These are phyloP conservation scores for Pichia kudriavzevii DNA, from an alignment of 1,139 yeast species.

Conservation along the genomic window DNA sequence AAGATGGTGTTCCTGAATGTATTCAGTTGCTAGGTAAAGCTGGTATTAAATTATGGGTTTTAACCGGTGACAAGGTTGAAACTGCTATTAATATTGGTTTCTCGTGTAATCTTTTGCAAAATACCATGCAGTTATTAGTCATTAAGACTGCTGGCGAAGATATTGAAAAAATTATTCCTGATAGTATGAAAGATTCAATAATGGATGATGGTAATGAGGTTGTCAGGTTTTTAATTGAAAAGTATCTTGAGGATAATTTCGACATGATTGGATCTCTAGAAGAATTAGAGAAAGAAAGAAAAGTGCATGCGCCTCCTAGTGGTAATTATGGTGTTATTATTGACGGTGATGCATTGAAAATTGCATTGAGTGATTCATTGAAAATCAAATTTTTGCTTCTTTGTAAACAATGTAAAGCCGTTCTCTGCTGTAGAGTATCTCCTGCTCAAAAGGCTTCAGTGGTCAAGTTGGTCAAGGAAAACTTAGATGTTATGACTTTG, in stretches of 20 bases:
- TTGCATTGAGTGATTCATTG: slow-evolving; percentile 54
- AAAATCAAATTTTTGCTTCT: slow-evolving; percentile 65
- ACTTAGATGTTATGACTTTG: slow-evolving; percentile 77
- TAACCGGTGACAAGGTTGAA: slow-evolving; percentile 96
- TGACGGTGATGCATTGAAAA: slow-evolving; percentile 85
- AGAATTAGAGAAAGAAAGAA: slow-evolving; percentile 54
- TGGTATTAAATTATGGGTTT: slow-evolving; percentile 93
- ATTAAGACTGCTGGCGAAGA: slow-evolving; percentile 44
- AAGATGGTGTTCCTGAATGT: slow-evolving; percentile 93
- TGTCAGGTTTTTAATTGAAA: slow-evolving; percentile 50
- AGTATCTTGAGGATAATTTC: slow-evolving; percentile 56
- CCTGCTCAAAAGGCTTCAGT: slow-evolving; percentile 97
- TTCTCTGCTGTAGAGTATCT: slow-evolving; percentile 90
- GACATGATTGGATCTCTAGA: slow-evolving; percentile 53
- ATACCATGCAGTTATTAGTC: slow-evolving; percentile 79
- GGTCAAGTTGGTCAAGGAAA: slow-evolving; percentile 78
- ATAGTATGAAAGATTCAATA: slow-evolving; percentile 31
- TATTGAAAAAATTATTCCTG: slow-evolving; percentile 29
- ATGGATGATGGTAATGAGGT: slow-evolving; percentile 35
- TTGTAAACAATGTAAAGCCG: slow-evolving; percentile 92
- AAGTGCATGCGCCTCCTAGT: slow-evolving; percentile 70
- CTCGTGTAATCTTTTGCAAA: slow-evolving; percentile 83
- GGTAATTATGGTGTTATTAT: slow-evolving; percentile 76
- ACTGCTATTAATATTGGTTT: slow-evolving; percentile 97
- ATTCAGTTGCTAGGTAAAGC: slow-evolving; percentile 79